A percentile compares a stretch with the other conserved stretches of the same genome.
phyloP scores from a whole-genome alignment of 805 yeast genomes.

The Starmerella cellae region DNA sequence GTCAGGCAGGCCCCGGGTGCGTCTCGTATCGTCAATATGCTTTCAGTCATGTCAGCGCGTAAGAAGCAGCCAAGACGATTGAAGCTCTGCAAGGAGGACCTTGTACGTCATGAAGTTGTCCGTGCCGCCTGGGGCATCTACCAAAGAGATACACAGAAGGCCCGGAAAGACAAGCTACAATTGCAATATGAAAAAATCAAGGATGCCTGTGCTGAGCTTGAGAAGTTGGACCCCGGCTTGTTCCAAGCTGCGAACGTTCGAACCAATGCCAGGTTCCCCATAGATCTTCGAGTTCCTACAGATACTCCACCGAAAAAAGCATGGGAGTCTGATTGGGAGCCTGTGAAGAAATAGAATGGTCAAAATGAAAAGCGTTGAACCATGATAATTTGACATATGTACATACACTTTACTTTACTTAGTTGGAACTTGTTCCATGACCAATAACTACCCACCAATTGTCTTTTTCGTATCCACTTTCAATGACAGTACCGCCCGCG shows the following conservation, averaged over 20 bases:
- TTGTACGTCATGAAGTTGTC: constrained; percentile 70
- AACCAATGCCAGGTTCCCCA: constrained; percentile 57
- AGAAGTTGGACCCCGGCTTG: constrained; percentile 34
- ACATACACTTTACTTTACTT: background rate
- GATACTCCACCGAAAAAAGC: constrained; percentile 71
- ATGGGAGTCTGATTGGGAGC: constrained; percentile 44
- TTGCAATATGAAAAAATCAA: constrained; percentile 52
- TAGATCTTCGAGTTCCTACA: constrained; percentile 78
- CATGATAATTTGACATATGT: too few species aligned
- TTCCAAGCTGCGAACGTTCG: constrained; percentile 45
- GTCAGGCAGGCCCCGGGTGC: constrained; percentile 36
- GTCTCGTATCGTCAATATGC: constrained; percentile 40
- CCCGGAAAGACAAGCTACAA: constrained; percentile 28
- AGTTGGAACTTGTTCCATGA: too few species aligned
- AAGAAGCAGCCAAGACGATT: constrained; percentile 78
- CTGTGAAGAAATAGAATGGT: constrained; percentile 1
- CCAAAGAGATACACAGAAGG: constrained; percentile 39
- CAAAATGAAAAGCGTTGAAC: too few species aligned
- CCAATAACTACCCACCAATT: constrained; percentile 65
- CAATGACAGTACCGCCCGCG: constrained; percentile 61
- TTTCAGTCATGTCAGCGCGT: constrained; percentile 74
- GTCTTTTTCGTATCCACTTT: constrained; percentile 78
- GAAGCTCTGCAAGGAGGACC: constrained; percentile 65
- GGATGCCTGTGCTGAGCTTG: constrained; percentile 61
- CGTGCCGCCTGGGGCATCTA: constrained; percentile 67